Evolutionary conservation across 192 early-diverging fungal genomes (phyloP), one percentile per base, ranked within the genome.

Genomic region (Backusella liffmaniae): DNA sequence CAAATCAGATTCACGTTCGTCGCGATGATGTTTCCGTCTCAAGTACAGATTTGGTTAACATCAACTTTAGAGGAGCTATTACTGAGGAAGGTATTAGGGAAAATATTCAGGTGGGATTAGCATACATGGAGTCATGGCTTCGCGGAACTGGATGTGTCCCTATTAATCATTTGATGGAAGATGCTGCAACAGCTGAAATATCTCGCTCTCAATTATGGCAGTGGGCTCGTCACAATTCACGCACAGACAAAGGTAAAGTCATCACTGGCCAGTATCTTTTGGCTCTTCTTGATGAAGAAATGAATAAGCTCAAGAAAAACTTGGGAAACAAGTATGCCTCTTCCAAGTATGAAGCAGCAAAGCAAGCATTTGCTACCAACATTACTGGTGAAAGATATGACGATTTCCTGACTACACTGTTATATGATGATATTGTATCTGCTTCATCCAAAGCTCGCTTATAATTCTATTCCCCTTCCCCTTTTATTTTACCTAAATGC

Each of bases 91-190:
- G 96, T 72, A 89, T 98, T 73, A 93, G 95, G 75, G 89, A 86
- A 85, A 98, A 98, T 87, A 89, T 97, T 75, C 90, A 95, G 41
- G 93, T 98, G n/a, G 93, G 94, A 13, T 86, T 98, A 42, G 84
- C 92, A 71, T 98, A 98, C 86, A 97, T 96, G 90, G 96, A 95
- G 84, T 91, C 95, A 56, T 98, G 97, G 97, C 89, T 98, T 75
- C 90, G 92, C 73, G 97, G 95, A 16, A 85, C 87, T 73, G 97
- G 97, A 35, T 98, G 97, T 80, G 97, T 98, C 36, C 97, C 97
- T 66, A 98, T 98, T 81, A 94, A 97, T 89, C 96, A 97, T 86
- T 86, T 98, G 62, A 97, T 98, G 97, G 97, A 98, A 85, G 97
- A 98, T 72, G 97, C 97, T 9, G 97, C 97, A 18, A 98, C 97